Base-by-base conservation (phyloP, 163 green algal species). In the Chlorella variabilis region DNA sequence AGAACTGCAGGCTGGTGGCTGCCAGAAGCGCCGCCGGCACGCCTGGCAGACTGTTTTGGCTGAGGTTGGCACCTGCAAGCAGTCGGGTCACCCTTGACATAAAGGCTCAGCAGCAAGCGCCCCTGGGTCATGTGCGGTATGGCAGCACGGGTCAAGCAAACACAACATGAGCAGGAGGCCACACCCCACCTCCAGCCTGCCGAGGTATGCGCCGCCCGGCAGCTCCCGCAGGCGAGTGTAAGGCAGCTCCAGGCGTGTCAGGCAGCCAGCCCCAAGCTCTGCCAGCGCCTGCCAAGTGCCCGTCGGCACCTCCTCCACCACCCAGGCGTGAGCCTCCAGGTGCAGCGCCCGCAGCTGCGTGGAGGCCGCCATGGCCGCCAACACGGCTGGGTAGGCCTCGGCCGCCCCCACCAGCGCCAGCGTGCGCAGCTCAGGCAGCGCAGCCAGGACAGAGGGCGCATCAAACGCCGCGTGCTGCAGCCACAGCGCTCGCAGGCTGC, bases 381-480 rank as follows among this genome's bases (percentile, higher is more conserved):
- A 56, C 27, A 70, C 56, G 2, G 54, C 73, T 9, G 73, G 51
- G 20, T 48, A 80, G 25, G 27, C 38, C 3, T 25, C 54, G 11
- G 36, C 38, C 33, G 36, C 33, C 36, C 54, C 73, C 56, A 80
- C 73, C 25, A 80, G 73, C 18, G 23, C 73, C 34, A 80, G 73
- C 27, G 56, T 45, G 36, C 29, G 54, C 73, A 80, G 73, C 21
- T 2, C 25, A 13, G 73, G 73, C 73, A 80, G 56, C 17, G 36
- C 27, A 6, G 34, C 73, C 25, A 80, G 27, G 34, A 4, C 18
- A 0, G 38, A 36, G 1, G 73, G 73, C 51, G 5, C 25, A 1
- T 80, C 73, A 18, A 80, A 42, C 27, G n/a, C 54, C 3, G 54
- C 73, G 29, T 80, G 73, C 73, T 80, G 73, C 73, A 80, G 54